Conservation (phyloP, 306 rosid species). For the Delonix regia region DNA sequence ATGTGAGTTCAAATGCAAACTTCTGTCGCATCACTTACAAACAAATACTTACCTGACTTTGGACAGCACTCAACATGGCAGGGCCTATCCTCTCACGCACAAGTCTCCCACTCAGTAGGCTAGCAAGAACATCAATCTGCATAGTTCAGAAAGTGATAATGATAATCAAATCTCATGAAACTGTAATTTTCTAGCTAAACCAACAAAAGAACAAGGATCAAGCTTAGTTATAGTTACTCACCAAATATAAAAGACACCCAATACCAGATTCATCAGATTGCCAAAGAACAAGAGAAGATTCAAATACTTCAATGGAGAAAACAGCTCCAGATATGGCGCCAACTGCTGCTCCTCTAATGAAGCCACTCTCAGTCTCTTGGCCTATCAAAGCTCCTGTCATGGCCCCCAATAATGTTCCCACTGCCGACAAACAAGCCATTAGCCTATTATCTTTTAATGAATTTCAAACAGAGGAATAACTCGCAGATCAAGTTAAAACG, state of each 20-base stretch:
- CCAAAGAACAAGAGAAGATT: constrained; percentile 97
- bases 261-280: constrained; percentile 98
- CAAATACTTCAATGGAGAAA: constrained; percentile 97
- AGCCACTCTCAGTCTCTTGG: constrained; percentile 98
- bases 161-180: constrained; percentile 15
- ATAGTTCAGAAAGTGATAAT: constrained; percentile 18
- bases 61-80: constrained; percentile 98
- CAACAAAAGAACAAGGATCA: constrained; percentile 18
- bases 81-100: constrained; percentile 99
- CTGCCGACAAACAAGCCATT: constrained; percentile 57
- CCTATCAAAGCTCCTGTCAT: constrained; percentile 99
- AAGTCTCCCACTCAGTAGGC: constrained; percentile 92
- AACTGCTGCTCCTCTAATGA: constrained; percentile 97
- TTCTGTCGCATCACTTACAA: not conserved
- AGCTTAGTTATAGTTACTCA: constrained; percentile 49
- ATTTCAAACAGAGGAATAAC: not conserved
- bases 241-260: constrained; percentile 92
- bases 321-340: constrained; percentile 99
- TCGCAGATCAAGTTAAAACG: not conserved
- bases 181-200: constrained; percentile 4
- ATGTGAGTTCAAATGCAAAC: constrained; percentile 25
- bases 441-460: constrained; percentile 16
- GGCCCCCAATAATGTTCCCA: constrained; percentile 93
- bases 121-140: constrained; percentile 96
- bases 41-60: constrained; percentile 83